Conservation (phyloP, 768 basidiomycete genomes). For the Mycena albidolilacea region DNA sequence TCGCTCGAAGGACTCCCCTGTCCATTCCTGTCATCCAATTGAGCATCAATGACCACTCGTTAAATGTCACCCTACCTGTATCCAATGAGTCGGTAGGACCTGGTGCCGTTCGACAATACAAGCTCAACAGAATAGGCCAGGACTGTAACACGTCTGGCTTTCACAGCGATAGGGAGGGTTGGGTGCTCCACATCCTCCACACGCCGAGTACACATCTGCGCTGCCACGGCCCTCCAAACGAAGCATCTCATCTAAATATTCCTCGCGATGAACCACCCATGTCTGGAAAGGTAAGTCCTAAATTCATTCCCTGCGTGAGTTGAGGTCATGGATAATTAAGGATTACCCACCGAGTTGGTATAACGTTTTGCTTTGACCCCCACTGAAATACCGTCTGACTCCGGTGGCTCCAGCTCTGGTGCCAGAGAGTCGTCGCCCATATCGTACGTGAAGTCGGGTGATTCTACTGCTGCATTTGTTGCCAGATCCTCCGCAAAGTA, state of each 20-base stretch:
- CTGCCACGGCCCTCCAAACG: not conserved
- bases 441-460: not conserved
- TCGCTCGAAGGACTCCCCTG: slow-evolving; percentile 11
- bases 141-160: not conserved
- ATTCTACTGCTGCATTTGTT: slow-evolving; percentile 4
- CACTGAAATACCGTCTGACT: not conserved
- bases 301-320: not conserved
- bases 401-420: not conserved
- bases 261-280: not conserved
- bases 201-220: not conserved
- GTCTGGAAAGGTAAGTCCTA: slow-evolving; percentile 1
- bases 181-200: not conserved
- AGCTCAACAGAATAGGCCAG: not conserved
- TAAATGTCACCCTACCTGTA: not conserved
- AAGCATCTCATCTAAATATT: slow-evolving; percentile 18
- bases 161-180: slow-evolving; percentile 8
- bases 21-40: slow-evolving; percentile 8
- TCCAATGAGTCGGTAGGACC: slow-evolving; percentile 16
- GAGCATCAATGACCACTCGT: not conserved
- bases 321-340: no score
- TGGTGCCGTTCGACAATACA: slow-evolving; percentile 1
- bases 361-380: not conserved
- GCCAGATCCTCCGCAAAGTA: not conserved
- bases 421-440: slow-evolving; percentile 5
- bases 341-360: slow-evolving; percentile 1